Evolutionary conservation across 2,329 filamentous ascomycete species (phyloP).

Genomic region (Allantophomopsis lycopodina): DNA sequence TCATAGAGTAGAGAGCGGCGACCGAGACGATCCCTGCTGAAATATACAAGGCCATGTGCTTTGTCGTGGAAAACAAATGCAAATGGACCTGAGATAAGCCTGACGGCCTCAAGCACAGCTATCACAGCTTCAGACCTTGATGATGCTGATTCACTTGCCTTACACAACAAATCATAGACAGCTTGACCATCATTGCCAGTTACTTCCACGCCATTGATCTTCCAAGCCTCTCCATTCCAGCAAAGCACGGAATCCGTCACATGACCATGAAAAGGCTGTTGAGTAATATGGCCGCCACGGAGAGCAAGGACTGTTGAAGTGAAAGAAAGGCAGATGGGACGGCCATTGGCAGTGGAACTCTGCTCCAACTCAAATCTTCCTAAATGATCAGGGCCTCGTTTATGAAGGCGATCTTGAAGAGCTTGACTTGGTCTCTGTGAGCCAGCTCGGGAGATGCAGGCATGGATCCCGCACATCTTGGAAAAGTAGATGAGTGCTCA

Average conservation of each 20-base stretch:
- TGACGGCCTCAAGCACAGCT: constrained; percentile 36
- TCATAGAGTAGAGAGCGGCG: constrained; percentile 65
- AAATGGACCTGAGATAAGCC: constrained; percentile 66
- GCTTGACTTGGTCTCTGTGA: constrained; percentile 18
- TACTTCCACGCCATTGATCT: constrained; percentile 42
- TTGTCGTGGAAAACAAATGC: constrained; percentile 77
- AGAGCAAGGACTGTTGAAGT: constrained; percentile 82
- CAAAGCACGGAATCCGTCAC: constrained; percentile 56
- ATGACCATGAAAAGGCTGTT: constrained; percentile 57
- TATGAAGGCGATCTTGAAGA: constrained; percentile 32
- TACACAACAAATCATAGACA: constrained; percentile 47
- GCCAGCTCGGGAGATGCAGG: constrained; percentile 25
- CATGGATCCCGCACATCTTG: constrained; percentile 49
- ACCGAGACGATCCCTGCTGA: constrained; percentile 77
- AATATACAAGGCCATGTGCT: constrained; percentile 49
- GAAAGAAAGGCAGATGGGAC: constrained; percentile 40
- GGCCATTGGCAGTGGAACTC: constrained; percentile 12
- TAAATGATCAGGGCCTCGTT: constrained; percentile 45
- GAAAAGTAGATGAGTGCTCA: too few relatives aligned
- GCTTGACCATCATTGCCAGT: constrained; percentile 64
- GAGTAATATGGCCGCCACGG: constrained; percentile 57
- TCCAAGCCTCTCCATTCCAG: constrained; percentile 98
- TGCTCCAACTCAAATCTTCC: constrained; percentile 24
- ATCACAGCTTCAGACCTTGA: constrained; percentile 8
- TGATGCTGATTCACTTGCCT: constrained; percentile 7